Conservation (phyloP, 139 green algal species). For the Chlamydomonas sphaeroides region DNA sequence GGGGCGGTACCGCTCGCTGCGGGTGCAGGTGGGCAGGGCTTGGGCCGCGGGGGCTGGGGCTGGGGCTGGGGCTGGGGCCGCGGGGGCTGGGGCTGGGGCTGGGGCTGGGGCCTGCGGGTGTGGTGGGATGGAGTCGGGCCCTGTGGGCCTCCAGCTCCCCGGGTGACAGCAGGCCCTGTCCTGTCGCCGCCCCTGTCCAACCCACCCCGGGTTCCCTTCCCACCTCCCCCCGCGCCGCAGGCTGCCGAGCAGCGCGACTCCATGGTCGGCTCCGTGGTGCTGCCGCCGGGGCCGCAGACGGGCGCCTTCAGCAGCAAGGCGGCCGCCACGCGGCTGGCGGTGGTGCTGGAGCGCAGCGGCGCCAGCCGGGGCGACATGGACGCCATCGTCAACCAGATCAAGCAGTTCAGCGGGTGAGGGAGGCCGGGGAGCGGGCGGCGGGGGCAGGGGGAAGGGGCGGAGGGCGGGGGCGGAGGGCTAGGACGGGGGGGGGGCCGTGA, state of each 20-base stretch:
- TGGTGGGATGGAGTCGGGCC: no score
- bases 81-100: no score
- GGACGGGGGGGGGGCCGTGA: no score
- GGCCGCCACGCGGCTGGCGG: slow-evolving; percentile 3
- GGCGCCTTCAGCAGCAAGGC: slow-evolving; percentile 20
- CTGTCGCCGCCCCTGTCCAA: no score
- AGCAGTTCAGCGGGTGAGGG: slow-evolving; percentile 35
- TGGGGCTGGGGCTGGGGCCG: no score
- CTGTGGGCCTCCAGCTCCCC: no score
- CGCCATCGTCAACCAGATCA: slow-evolving; percentile 39
- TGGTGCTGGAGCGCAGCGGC: slow-evolving; percentile 33
- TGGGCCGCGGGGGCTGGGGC: not conserved
- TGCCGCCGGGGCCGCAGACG: slow-evolving; percentile 7
- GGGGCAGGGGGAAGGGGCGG: no score
- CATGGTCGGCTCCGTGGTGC: slow-evolving; percentile 1
- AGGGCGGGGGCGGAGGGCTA: no score
- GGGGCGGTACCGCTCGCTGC: slow-evolving; percentile 24
- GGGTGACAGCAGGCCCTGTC: no score
- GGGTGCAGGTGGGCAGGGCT: not conserved
- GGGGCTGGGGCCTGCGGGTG: no score
- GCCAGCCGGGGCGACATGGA: slow-evolving; percentile 32
- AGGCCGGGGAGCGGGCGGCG: no score
- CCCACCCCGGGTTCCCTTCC: not conserved
- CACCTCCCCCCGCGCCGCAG: not conserved
- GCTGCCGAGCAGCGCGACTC: slow-evolving; percentile 9